Evolutionary conservation across 805 yeast species (phyloP), one percentile per base, ranked within the genome.

Genomic region (Jamesozyma spencerorum): DNA sequence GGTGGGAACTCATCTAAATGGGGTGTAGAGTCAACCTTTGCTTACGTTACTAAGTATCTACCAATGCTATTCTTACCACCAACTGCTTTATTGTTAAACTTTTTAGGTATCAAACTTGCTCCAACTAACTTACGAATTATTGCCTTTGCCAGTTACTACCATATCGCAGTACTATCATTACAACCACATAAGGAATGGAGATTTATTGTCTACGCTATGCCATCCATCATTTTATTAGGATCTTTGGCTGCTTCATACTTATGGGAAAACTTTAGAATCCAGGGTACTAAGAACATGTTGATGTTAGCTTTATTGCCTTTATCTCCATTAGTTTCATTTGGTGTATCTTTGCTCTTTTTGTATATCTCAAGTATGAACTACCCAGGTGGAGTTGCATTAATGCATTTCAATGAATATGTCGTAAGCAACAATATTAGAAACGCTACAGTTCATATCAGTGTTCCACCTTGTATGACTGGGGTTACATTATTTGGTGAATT

Each of bases 121-220:
- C 60, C 64, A 19, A 54, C 57, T 13, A 54, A 52, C 17, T 50
- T 75, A 29, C 69, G 73, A 31, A 60, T 78, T 5, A 53, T 79
- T 20, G 67, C 74, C 1, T 44, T 72, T 14, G 66, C 85, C 1
- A 64, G 82, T 0, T 32, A 79, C 1, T 38, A 74, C 13, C 88
- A 67, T 54, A 69, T 87, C n/a, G 45, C 65, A 1, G 51, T 76
- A 4, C 71, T 87, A 72, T 86, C 96, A 0, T 58, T 80, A 38
- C 92, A 84, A 59, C 87, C 92, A 2, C 97, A 90, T 53, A 90
- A 90, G 57, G 97, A 90, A 65, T 85, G 94, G 94, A 73, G 97
- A 50, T 90, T 90, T 54, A 77, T 90, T 31, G 66, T 81, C 14
- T 90, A 88, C 58, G 65, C 78, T 0, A 64, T 82, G 3, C 96